A percentile compares a stretch with the other conserved stretches of the same genome.
Conservation (phyloP, 2,329 filamentous ascomycete genomes). For the Fusarium avenaceum region DNA sequence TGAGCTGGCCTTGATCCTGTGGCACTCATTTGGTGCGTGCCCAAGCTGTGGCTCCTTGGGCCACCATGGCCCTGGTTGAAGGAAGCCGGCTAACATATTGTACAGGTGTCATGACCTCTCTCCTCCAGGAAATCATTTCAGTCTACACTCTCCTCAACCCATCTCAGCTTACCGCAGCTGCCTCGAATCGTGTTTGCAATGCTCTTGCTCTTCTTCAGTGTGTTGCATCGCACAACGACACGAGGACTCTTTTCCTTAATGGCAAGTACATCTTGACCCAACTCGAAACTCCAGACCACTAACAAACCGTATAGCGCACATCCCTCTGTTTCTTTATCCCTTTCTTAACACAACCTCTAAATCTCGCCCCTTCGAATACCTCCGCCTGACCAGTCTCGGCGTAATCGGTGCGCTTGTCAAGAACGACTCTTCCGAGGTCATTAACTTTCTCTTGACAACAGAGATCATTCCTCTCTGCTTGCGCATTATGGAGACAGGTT, state of each 20-base stretch:
- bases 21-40: slow-evolving; percentile 94
- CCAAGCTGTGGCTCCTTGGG: slow-evolving; percentile 19
- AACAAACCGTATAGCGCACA: slow-evolving; percentile 77
- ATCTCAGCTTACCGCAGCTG: slow-evolving; percentile 96
- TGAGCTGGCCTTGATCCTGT: slow-evolving; percentile 93
- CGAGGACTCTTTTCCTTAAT: slow-evolving; percentile 90
- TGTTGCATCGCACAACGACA: slow-evolving; percentile 97
- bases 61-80: slow-evolving; percentile 14
- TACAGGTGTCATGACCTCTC: slow-evolving; percentile 94
- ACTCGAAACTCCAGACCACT: slow-evolving; percentile 9
- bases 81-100: slow-evolving; percentile 35
- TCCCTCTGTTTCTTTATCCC: slow-evolving; percentile 96
- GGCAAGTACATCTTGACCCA: slow-evolving; percentile 67
- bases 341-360: slow-evolving; percentile 99
- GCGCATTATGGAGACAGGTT: slow-evolving; percentile 99
- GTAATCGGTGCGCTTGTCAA: slow-evolving; percentile 98
- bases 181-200: slow-evolving; percentile 97
- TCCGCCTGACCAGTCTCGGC: slow-evolving; percentile 93
- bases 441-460: slow-evolving; percentile 98
- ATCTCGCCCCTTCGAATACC: slow-evolving; percentile 96
- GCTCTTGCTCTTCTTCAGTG: slow-evolving; percentile 95
- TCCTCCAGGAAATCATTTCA: slow-evolving; percentile 98
- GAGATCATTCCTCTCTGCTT: slow-evolving; percentile 98
- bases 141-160: slow-evolving; percentile 97
- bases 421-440: slow-evolving; percentile 98